Conservation (phyloP, 441 rosid species). For the Aquilaria agallochum region DNA sequence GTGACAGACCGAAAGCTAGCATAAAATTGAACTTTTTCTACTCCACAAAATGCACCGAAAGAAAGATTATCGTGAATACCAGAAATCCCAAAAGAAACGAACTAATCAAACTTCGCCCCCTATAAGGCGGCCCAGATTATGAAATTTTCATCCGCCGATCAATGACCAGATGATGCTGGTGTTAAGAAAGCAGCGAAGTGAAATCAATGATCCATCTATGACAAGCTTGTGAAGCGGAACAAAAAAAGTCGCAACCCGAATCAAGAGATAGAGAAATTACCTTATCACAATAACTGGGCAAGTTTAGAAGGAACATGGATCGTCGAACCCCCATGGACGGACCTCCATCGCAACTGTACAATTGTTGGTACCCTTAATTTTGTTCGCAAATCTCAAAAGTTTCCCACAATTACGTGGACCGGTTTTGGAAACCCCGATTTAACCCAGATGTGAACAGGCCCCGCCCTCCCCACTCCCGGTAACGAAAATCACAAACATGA, state of each 20-base stretch:
- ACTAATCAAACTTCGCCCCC: no score
- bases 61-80: no score
- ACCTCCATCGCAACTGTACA: constrained; percentile 20
- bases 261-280: constrained; percentile 15
- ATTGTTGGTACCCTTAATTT: constrained; percentile 23
- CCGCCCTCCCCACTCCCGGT: neutral
- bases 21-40: no score
- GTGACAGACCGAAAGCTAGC: no score
- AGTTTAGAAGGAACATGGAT: constrained; percentile 13
- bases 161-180: no score
- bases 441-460: constrained; percentile 10
- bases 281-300: constrained; percentile 11
- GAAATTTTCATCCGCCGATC: no score
- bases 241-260: constrained; percentile 6
- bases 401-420: constrained; percentile 21
- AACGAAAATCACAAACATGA: neutral
- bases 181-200: no score
- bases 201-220: constrained; percentile 4
- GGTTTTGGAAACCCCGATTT: constrained; percentile 13
- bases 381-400: constrained; percentile 16
- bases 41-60: no score
- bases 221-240: neutral
- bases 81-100: no score
- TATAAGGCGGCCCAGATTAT: no score
- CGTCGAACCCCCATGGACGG: constrained; percentile 24